Base-by-base conservation (phyloP, 257 asterid genomes). In the Scutellaria galericulata region DNA sequence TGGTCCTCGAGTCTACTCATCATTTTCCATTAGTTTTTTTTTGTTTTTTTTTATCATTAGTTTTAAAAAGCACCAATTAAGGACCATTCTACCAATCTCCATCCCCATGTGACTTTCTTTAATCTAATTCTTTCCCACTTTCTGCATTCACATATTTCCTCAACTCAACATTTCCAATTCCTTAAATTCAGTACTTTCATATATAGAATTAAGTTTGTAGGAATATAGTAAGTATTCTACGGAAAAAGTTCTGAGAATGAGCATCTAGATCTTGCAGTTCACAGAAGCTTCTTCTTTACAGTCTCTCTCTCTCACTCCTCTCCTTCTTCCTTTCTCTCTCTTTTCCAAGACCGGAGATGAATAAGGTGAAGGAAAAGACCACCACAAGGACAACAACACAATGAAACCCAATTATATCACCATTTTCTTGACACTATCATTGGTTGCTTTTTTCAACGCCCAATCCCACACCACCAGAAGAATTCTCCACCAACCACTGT, bases 401-500 rank as follows among this genome's bases (percentile, higher is more conserved):
- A 89, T 87, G 94, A 88, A 71, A 70, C 63, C 78, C 72, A 75
- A 73, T 75, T 77, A 24, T 18, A 74, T 77, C 20, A 48, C 42
- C 84, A 70, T 79, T 81, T 64, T 83, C 80, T 82, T 84, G 9
- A 47, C 76, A 50, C 75, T 83, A 24, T 70, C 78, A 68, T 71
- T 77, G 52, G 31, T 66, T 51, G 62, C 79, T 51, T 77, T 72
- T 69, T 71, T 73, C 79, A 31, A 35, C 3, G 37, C 66, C 50
- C 27, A 61, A 61, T 61, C 24, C 68, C 68, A 62, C 77, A 7
- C 41, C 24, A 70, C 48, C 70, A 87, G 98, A 61, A 94, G 96
- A 78, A 89, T 89, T 78, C 88, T 94, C 13, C 98, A 94, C 68
- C 96, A 94, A 22, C 97, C 96, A 2, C 64, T 91, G 31, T 88